Evolutionary conservation across 257 asterid species (phyloP).

Genomic region (Asclepias syriaca): DNA sequence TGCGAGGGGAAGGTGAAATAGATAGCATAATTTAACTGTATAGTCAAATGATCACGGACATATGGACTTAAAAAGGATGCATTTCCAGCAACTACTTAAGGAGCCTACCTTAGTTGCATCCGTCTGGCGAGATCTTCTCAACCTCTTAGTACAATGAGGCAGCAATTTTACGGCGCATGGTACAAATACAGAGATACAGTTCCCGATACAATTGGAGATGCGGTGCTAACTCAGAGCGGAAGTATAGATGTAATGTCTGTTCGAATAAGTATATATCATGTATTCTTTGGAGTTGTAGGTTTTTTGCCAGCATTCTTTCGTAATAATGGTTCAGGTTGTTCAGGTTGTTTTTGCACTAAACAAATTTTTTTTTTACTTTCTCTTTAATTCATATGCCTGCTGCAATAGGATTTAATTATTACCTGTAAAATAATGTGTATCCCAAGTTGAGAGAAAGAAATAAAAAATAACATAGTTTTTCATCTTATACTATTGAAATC

Average conservation of each 20-base stretch:
- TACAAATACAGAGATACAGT: background rate
- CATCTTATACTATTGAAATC: too few relatives aligned
- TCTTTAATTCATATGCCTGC: too few relatives aligned
- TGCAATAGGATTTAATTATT: background rate
- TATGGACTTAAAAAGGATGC: background rate
- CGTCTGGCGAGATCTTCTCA: background rate
- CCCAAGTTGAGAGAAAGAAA: too few relatives aligned
- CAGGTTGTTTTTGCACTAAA: background rate
- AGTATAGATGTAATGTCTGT: background rate
- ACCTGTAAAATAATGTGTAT: background rate
- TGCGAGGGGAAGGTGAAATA: background rate
- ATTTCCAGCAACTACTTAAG: background rate
- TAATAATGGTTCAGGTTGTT: background rate
- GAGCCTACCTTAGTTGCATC: background rate
- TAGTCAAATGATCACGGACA: background rate
- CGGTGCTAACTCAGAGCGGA: background rate
- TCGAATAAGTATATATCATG: background rate
- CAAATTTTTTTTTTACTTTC: too few relatives aligned
- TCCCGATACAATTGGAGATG: background rate
- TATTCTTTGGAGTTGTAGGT: background rate
- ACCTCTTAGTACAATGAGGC: too few relatives aligned
- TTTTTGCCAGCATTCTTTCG: background rate
- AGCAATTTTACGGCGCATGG: constrained; percentile 2
- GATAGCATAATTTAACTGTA: background rate
- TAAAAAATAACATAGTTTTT: too few relatives aligned